phyloP scores from a whole-genome alignment of 2,329 filamentous ascomycete species.

The Hypoxylon sp. region DNA sequence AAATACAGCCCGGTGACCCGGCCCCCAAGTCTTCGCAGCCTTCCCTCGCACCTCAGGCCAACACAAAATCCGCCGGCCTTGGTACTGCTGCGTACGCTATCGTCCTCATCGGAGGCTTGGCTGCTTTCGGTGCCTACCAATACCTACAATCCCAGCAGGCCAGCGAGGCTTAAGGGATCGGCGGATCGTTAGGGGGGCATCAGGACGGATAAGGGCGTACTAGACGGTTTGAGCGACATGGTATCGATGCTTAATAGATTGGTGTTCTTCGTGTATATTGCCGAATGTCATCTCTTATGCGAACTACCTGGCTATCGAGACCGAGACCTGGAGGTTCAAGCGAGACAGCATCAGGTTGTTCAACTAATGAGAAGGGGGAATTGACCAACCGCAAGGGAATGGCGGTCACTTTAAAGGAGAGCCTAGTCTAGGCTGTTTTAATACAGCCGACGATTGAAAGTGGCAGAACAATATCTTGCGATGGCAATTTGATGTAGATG shows the following conservation, averaged over 20 bases:
- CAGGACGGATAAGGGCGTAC: too few species aligned
- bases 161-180: slow-evolving; percentile 39
- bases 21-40: slow-evolving; percentile 67
- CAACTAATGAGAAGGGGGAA: slow-evolving; percentile 14
- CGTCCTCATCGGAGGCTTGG: slow-evolving; percentile 77
- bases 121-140: slow-evolving; percentile 85
- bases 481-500: slow-evolving; percentile 6
- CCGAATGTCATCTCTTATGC: slow-evolving; percentile 6
- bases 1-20: slow-evolving; percentile 76
- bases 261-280: slow-evolving; percentile 26
- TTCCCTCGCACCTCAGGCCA: slow-evolving; percentile 59
- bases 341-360: slow-evolving; percentile 15
- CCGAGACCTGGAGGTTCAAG: slow-evolving; percentile 8
- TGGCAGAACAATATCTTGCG: neutral
- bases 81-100: slow-evolving; percentile 85
- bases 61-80: slow-evolving; percentile 63
- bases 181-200: too few species aligned
- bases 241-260: slow-evolving; percentile 41
- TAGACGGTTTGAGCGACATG: slow-evolving; percentile 30
- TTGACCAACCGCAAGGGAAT: slow-evolving; percentile 8
- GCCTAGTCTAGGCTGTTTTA: slow-evolving; percentile 20
- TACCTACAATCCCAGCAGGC: slow-evolving; percentile 73
- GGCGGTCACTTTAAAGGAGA: slow-evolving; percentile 16
- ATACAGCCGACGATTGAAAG: slow-evolving; percentile 17
- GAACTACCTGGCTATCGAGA: slow-evolving; percentile 17